Evolutionary conservation across 106 monocot species (phyloP).

Genomic region (Vanilla planifolia): DNA sequence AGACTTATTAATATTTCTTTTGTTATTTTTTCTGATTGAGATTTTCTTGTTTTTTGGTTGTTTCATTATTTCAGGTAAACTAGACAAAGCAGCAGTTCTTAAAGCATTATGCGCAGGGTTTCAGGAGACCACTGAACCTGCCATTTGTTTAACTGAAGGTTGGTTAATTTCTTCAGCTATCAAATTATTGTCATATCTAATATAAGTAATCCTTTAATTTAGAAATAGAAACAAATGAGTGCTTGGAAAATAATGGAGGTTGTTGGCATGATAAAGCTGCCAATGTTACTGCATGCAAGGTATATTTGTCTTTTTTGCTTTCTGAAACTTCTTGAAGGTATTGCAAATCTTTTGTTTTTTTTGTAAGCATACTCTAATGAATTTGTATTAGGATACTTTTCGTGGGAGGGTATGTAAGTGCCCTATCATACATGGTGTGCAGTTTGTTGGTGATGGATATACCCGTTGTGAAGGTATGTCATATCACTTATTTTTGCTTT

Average conservation of each 20-base stretch:
- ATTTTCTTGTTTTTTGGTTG: neutral
- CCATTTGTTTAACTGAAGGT: conserved; percentile 48
- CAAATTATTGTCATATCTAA: too few relatives aligned
- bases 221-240: conserved; percentile 58
- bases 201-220: too few relatives aligned
- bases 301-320: conserved; percentile 3
- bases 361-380: neutral
- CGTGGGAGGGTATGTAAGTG: conserved; percentile 25
- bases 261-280: conserved; percentile 51
- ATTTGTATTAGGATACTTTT: conserved; percentile 15
- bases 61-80: conserved; percentile 25
- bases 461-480: conserved; percentile 19
- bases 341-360: neutral
- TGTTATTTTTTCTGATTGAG: neutral
- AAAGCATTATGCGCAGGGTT: conserved; percentile 62
- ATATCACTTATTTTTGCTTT: neutral
- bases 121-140: conserved; percentile 51
- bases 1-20: neutral
- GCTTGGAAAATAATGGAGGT: conserved; percentile 60
- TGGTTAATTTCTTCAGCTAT: neutral
- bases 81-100: conserved; percentile 53
- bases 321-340: neutral
- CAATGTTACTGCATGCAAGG: conserved; percentile 56
- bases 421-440: conserved; percentile 12
- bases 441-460: conserved; percentile 27